phyloP scores from a whole-genome alignment of 2,329 filamentous ascomycete genomes.

The Fusarium sp. region DNA sequence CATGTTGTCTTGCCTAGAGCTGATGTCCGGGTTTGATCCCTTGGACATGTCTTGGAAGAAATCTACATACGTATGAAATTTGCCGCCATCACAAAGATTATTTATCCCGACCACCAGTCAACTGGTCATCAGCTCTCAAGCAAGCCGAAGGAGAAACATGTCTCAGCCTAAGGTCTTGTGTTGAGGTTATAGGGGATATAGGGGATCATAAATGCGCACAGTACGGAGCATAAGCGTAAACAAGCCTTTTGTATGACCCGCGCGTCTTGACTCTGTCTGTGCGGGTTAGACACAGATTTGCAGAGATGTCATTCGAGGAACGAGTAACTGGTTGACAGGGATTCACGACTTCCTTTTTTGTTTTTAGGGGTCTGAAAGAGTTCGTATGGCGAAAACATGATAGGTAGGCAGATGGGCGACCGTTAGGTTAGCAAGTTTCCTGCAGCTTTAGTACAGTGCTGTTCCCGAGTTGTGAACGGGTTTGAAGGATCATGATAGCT shows the following conservation, averaged over 20 bases:
- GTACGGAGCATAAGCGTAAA: slow-evolving; percentile 37
- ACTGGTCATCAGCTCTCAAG: slow-evolving; percentile 8
- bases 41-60: slow-evolving; percentile 14
- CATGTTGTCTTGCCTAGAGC: slow-evolving; percentile 28
- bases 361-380: slow-evolving; percentile 26
- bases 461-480: not conserved
- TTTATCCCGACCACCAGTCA: not conserved
- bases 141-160: slow-evolving; percentile 27
- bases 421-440: not conserved
- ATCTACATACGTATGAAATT: slow-evolving; percentile 3
- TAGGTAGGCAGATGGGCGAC: slow-evolving; percentile 6
- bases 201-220: slow-evolving; percentile 16
- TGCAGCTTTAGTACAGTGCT: too few species aligned
- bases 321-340: slow-evolving; percentile 27
- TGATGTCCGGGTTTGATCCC: slow-evolving; percentile 25
- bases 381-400: slow-evolving; percentile 27
- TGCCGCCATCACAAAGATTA: not conserved
- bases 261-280: slow-evolving; percentile 34
- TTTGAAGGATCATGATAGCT: slow-evolving; percentile 1
- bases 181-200: not conserved
- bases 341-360: slow-evolving; percentile 26
- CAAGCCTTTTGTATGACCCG: slow-evolving; percentile 47
- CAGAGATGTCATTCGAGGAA: slow-evolving; percentile 37
- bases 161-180: slow-evolving; percentile 23
- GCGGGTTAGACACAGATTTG: slow-evolving; percentile 27